Base-by-base conservation (phyloP, 768 basidiomycete species). In the Cystofilobasidium ferigula region DNA sequence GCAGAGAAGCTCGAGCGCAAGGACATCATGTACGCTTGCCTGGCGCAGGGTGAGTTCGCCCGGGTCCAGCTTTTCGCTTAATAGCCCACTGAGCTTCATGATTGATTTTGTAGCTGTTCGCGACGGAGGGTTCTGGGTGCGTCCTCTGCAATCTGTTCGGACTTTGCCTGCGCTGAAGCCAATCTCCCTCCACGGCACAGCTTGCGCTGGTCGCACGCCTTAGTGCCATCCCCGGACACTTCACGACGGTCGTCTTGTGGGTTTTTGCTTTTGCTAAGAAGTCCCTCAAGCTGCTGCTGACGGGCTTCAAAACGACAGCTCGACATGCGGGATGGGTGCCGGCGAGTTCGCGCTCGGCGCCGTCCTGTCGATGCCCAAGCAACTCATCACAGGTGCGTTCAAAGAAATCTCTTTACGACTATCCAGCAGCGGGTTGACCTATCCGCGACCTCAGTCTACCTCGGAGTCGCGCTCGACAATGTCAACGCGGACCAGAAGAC, bases 151-250 rank as follows among this genome's bases (percentile, higher is more conserved):
- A 5, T 12, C 2, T 32, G 22, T 53, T 4, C 51, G 2, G n/a
- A 22, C 26, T 34, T 10, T 9, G 9, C 3, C 34, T 32, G 30
- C 20, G 20, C 34, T 36, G 54, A 32, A 14, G 14, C 13, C 4
- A 3, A 3, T 32, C 28, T 18, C 54, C 34, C 24, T 24, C 5
- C 26, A 5, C 20, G 26, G 26, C 42, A 9, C 22, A 64, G 73
- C 84, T 90, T 66, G 87, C 87, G 0, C 77, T 91, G 56, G 81
- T 89, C 61, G 86, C 83, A 5, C 83, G 87, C 38, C 79, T 86
- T 62, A 87, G 86, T 71, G 89, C 86, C 35, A 89, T 92, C 66
- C 92, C 90, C 1, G 89, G 84, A 18, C 91, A 89, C 71, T 90
- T 86, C 30, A 68, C 54, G 6, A 68, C 66, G 0, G 88, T 86